phyloP scores from a whole-genome alignment of 257 asterid genomes.

The Solanum appendiculatum region DNA sequence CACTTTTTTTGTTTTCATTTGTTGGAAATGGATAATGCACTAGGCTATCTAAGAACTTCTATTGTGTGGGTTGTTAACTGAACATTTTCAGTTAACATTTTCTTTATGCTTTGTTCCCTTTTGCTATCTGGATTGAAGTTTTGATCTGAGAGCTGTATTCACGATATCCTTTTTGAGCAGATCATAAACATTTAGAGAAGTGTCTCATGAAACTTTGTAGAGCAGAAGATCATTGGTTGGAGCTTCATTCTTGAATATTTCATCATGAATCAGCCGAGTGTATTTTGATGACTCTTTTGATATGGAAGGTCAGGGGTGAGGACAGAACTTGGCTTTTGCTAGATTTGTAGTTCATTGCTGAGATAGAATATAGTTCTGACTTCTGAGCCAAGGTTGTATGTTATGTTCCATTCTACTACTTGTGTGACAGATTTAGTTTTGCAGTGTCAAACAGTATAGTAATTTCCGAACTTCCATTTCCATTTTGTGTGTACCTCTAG shows the following conservation, averaged over 20 bases:
- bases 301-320: slow-evolving; percentile 30
- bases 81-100: too few relatives aligned
- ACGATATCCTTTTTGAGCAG: slow-evolving; percentile 65
- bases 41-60: too few relatives aligned
- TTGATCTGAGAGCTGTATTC: slow-evolving; percentile 40
- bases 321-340: slow-evolving; percentile 12
- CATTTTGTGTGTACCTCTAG: not conserved
- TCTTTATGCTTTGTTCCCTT: too few relatives aligned
- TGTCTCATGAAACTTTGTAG: slow-evolving; percentile 27
- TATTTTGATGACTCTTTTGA: slow-evolving; percentile 18
- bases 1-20: too few relatives aligned
- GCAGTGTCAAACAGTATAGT: not conserved
- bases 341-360: not conserved
- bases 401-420: not conserved
- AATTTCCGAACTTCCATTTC: not conserved
- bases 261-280: slow-evolving; percentile 13
- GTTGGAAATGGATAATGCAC: too few relatives aligned
- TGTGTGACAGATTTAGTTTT: not conserved
- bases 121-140: slow-evolving; percentile 7
- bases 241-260: slow-evolving; percentile 27
- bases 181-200: slow-evolving; percentile 34
- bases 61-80: too few relatives aligned
- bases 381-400: not conserved
- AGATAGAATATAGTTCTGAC: not conserved
- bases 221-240: slow-evolving; percentile 28